Base-by-base conservation (phyloP, 345 rosid species). In the Syzygium oleosum region DNA sequence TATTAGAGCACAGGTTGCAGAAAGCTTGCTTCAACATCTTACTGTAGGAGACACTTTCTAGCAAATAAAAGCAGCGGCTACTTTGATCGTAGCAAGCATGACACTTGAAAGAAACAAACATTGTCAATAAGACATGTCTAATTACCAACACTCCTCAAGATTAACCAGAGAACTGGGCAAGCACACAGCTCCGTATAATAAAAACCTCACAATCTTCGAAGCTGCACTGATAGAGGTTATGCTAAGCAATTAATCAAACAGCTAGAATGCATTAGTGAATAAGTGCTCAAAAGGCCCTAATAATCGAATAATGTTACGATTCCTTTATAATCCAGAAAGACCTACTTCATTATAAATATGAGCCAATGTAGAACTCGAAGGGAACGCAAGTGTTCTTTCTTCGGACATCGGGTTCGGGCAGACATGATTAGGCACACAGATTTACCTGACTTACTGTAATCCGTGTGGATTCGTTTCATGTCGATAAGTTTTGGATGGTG, bases 371-470 rank as follows among this genome's bases (percentile, higher is more conserved):
- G 16, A 59, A 59, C 2, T 59, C 0, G 2, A 11, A 12, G n/a
- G 21, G 61, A 56, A 9, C 0, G 2, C 29, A 12, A 59, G 5
- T 22, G 11, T 59, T 56, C 65, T 25, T 59, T 14, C 65, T 58
- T 58, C 1, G 4, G 65, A 0, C 29, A 58, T 0, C 0, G 1
- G 0, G 3, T 58, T 58, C 2, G 12, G 29, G 12, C 2, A 55
- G 0, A 56, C 27, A 9, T 0, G 2, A 56, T 56, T 22, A 22
- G 0, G 12, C 61, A 22, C 0, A 22, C 0, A 56, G 12, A 56
- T 56, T 22, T 0, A 56, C 61, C 27, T 55, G 0, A 0, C 58
- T 54, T 7, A 0, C 4, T 19, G 0, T 7, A 54, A 7, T 54
- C 4, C 0, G 53, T 0, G 25, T 55, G 25, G 5, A 23, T 59